Base-by-base conservation (phyloP, 2,329 filamentous ascomycete species). In the Scolecobasidium constrictum region DNA sequence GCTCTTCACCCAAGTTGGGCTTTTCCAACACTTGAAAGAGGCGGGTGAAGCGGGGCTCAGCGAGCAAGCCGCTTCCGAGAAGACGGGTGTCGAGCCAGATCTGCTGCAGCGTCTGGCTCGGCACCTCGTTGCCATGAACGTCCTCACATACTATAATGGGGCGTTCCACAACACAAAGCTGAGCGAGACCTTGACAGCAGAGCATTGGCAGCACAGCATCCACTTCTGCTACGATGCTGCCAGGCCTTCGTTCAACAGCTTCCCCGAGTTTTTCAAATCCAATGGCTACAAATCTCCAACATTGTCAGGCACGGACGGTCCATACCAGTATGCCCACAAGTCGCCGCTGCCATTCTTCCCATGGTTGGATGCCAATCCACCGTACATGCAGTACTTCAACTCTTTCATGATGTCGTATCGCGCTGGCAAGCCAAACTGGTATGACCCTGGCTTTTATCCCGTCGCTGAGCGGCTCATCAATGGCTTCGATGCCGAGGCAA, bases 11-110 rank as follows among this genome's bases (percentile, higher is more conserved):
- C 13, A 36, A 46, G 31, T 4, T 43, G 16, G 43, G 19, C 11
- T 21, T 43, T 40, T 22, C 37, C 33, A 34, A 15, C 7, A 35
- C 35, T 19, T 40, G 43, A 22, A 48, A 48, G 28, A 43, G 22
- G 5, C n/a, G 33, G 5, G 7, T 26, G 6, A 20, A 43, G n/a
- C 43, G 45, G 7, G 43, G 33, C 11, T 22, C 45, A 17, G 17
- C 20, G 22, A 46, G 35, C 19, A 23, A 19, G 28, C 31, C 13
- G 45, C 44, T 26, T 5, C 21, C 12, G 35, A 28, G 23, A 28
- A 41, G 13, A 38, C 26, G 36, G 26, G 36, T 38, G 35, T 6
- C 1, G 50, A 50, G 43, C 26, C 40, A 23, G 43, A 43, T 4
- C 50, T 49, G 2, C n/a, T n/a, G n/a, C n/a, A n/a, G n/a, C n/a